Percentiles rank a stretch among this genome's conserved stretches.
phyloP scores from a whole-genome alignment of 768 basidiomycete genomes.

The Termitomyces sp. region DNA sequence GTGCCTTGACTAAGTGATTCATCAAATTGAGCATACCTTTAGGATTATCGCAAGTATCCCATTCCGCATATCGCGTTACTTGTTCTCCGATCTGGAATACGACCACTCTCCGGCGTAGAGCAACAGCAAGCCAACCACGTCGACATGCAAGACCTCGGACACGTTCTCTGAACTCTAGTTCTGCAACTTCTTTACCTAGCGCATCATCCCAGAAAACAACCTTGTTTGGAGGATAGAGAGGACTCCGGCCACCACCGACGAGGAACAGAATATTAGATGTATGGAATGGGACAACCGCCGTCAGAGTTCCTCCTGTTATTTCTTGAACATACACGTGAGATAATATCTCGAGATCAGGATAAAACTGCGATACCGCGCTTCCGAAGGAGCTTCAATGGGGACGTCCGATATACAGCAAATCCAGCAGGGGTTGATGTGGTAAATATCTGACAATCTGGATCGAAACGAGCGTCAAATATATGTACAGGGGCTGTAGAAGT shows the following conservation, averaged over 20 bases:
- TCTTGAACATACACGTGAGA: slow-evolving; percentile 35
- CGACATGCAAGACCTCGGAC: slow-evolving; percentile 78
- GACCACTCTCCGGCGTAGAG: slow-evolving; percentile 72
- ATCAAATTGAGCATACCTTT: slow-evolving; percentile 41
- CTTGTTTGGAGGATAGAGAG: slow-evolving; percentile 88
- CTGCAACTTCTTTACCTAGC: slow-evolving; percentile 71
- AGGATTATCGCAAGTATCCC: slow-evolving; percentile 86
- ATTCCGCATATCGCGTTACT: slow-evolving; percentile 64
- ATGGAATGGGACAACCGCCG: slow-evolving; percentile 74
- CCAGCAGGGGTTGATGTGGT: slow-evolving; percentile 75
- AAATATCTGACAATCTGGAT: slow-evolving; percentile 77
- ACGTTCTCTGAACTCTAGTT: slow-evolving; percentile 83
- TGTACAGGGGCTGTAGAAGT: slow-evolving; percentile 69
- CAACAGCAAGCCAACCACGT: slow-evolving; percentile 80
- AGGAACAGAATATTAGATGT: slow-evolving; percentile 81
- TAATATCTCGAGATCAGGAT: slow-evolving; percentile 1
- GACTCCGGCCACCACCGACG: slow-evolving; percentile 82
- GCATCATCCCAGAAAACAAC: slow-evolving; percentile 88
- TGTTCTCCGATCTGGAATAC: slow-evolving; percentile 66
- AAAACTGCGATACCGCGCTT: slow-evolving; percentile 60
- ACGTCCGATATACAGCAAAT: slow-evolving; percentile 77
- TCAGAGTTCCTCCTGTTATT: slow-evolving; percentile 71
- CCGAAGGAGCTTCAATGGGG: slow-evolving; percentile 71
- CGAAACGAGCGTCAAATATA: slow-evolving; percentile 74
- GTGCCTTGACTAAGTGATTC: background rate